Conservation (phyloP, 306 rosid species). For the Prunus fruticosa region DNA sequence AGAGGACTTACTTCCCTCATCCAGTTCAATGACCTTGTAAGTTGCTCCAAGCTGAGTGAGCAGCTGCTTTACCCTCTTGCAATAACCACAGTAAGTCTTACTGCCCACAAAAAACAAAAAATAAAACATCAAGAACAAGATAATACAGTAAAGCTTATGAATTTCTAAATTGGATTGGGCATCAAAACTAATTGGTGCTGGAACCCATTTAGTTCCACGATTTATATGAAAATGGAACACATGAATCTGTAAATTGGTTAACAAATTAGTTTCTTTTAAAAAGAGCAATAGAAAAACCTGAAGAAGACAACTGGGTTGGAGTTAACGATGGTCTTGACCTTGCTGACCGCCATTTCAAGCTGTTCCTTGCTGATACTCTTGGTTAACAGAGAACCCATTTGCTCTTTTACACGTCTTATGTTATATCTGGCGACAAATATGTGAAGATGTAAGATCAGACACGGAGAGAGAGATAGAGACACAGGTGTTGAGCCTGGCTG, state of each 20-base stretch:
- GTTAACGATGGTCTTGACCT: constrained; percentile 38
- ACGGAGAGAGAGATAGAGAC: not conserved
- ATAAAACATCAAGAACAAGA: not conserved
- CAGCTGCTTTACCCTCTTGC: constrained; percentile 64
- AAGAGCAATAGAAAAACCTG: constrained; percentile 29
- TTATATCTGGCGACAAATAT: not conserved
- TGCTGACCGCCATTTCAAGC: constrained; percentile 36
- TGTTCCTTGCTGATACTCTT: constrained; percentile 26
- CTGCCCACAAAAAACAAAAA: constrained; percentile 26
- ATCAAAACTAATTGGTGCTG: not conserved
- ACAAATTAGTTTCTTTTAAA: not conserved
- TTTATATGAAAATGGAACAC: not conserved
- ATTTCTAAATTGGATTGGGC: not conserved
- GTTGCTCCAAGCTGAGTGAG: constrained; percentile 56
- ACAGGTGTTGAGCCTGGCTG: not conserved
- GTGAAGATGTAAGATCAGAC: not conserved
- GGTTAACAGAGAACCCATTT: constrained; percentile 43
- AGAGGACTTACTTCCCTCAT: constrained; percentile 50
- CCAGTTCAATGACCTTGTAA: constrained; percentile 64
- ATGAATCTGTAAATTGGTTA: not conserved
- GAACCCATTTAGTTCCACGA: not conserved
- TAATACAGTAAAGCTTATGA: not conserved
- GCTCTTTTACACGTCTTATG: not conserved
- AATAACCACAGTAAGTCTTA: constrained; percentile 83
- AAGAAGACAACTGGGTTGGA: constrained; percentile 43